Conservation (phyloP, 2,329 filamentous ascomycete genomes). For the Claviceps sorghi region DNA sequence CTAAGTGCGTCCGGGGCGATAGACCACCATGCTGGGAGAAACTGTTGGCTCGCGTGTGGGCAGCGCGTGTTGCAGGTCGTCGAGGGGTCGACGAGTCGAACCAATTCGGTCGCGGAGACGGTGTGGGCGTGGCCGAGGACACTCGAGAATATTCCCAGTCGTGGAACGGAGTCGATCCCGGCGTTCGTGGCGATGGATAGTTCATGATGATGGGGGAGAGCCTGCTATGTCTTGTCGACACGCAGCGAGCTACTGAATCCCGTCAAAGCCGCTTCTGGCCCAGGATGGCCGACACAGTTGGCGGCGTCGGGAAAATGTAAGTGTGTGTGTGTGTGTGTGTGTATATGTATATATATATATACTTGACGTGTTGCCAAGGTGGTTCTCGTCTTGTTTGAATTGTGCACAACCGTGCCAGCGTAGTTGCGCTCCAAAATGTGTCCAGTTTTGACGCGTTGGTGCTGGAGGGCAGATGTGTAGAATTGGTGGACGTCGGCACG, state of each 20-base stretch:
- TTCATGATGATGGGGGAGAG: conserved; percentile 24
- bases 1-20: conserved; percentile 33
- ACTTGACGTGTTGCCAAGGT: conserved; percentile 1
- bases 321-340: not conserved
- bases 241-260: conserved; percentile 6
- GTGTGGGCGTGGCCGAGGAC: conserved; percentile 40
- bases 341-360: too few species aligned
- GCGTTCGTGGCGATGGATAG: conserved; percentile 25
- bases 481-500: conserved; percentile 32
- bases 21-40: conserved; percentile 21
- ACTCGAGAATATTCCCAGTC: conserved; percentile 40
- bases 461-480: conserved; percentile 11
- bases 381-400: not conserved
- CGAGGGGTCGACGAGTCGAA: conserved; percentile 33
- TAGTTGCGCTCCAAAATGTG: not conserved
- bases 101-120: conserved; percentile 39
- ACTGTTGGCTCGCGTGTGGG: conserved; percentile 23
- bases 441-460: not conserved
- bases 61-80: conserved; percentile 39
- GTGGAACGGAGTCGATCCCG: conserved; percentile 32
- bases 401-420: not conserved
- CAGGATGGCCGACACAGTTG: conserved; percentile 7
- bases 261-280: conserved; percentile 1
- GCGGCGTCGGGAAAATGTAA: not conserved
- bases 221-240: conserved; percentile 19